Evolutionary conservation across 352 stramenopile species (phyloP).

Genomic region (Phytophthora meadii): DNA sequence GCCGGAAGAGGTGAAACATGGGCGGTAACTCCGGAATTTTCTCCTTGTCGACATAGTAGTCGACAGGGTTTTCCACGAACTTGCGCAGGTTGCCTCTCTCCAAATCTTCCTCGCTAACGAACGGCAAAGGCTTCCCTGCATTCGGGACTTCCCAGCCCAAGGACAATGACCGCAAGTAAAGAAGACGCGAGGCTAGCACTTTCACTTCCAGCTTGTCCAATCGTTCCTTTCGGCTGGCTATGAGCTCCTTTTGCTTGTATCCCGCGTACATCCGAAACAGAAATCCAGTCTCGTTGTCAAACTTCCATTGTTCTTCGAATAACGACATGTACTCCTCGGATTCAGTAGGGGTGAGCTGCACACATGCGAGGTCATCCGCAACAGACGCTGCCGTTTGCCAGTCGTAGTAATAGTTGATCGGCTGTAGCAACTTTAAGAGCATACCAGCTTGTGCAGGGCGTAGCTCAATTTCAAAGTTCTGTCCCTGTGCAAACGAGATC

Average conservation of each 20-base stretch:
- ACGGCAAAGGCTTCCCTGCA: constrained; percentile 55
- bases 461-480: constrained; percentile 56
- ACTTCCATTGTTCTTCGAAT: constrained; percentile 61
- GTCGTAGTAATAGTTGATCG: constrained; percentile 71
- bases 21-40: constrained; percentile 45
- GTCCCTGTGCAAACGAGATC: constrained; percentile 47
- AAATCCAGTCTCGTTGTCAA: constrained; percentile 62
- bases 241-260: constrained; percentile 54
- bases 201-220: constrained; percentile 67
- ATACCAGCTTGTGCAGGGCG: constrained; percentile 69
- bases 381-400: constrained; percentile 66
- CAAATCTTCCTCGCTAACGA: constrained; percentile 49
- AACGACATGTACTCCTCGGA: constrained; percentile 68
- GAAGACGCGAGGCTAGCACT: constrained; percentile 59
- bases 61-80: constrained; percentile 69
- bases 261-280: constrained; percentile 42
- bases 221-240: constrained; percentile 43
- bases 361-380: constrained; percentile 66
- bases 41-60: constrained; percentile 64
- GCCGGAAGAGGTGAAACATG: constrained; percentile 66
- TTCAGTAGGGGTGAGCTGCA: constrained; percentile 55
- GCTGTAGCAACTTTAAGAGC: constrained; percentile 63
- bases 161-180: constrained; percentile 67
- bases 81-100: constrained; percentile 62
- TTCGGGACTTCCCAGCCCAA: constrained; percentile 74